A percentile compares a stretch with the other conserved stretches of the same genome.
These are phyloP conservation scores for Trametes sanguinea DNA, from an alignment of 768 basidiomycete species.

Conservation along the genomic window DNA sequence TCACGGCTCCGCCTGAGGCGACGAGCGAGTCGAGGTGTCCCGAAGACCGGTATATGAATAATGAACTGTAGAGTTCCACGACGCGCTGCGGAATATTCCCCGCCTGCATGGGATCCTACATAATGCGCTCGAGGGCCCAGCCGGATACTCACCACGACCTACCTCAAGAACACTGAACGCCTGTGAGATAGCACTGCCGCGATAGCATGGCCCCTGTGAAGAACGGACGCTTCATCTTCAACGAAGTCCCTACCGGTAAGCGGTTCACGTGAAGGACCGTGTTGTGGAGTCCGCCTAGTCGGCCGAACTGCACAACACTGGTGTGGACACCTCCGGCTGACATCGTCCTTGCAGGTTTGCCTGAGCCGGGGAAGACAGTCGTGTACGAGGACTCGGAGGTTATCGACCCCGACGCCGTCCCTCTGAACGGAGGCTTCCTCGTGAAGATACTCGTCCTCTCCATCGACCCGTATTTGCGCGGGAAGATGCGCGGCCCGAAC, in stretches of 20 bases:
- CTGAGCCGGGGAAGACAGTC: slow-evolving; percentile 34
- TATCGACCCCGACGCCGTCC: slow-evolving; percentile 31
- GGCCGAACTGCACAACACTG: no score
- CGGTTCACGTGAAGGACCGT: no score
- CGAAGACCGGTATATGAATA: no score
- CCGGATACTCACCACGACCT: no score
- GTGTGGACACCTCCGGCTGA: background rate
- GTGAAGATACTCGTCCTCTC: slow-evolving; percentile 31
- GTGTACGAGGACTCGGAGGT: slow-evolving; percentile 30
- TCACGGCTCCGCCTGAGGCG: no score
- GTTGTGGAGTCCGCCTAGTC: background rate
- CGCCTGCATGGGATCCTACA: no score
- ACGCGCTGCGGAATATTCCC: no score
- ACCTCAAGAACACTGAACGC: no score
- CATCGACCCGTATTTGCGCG: slow-evolving; percentile 26
- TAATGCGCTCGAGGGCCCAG: no score
- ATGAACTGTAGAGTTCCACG: no score
- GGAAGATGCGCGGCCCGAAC: slow-evolving; percentile 21
- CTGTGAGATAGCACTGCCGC: no score
- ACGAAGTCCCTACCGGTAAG: slow-evolving; percentile 32
- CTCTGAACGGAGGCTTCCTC: slow-evolving; percentile 33
- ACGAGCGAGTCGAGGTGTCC: no score
- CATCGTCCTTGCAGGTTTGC: slow-evolving; percentile 29
- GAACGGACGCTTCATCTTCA: slow-evolving; percentile 34
- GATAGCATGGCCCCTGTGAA: slow-evolving; percentile 28